These are phyloP conservation scores for Onygena corvina DNA, from an alignment of 2,329 filamentous ascomycete genomes.

Conservation along the genomic window DNA sequence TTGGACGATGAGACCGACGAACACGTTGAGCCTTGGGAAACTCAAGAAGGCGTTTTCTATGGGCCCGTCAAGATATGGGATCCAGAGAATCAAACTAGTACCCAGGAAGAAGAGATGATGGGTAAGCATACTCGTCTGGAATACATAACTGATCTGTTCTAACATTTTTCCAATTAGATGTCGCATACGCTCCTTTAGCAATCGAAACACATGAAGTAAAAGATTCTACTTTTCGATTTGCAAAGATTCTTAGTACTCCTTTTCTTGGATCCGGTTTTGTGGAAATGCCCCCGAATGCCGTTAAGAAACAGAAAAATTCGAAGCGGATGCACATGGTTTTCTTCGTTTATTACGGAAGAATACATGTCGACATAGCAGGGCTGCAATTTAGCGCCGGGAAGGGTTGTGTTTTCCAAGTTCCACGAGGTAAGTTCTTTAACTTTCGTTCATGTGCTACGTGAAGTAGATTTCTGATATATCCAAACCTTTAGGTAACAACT, in stretches of 20 bases:
- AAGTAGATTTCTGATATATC: constrained; percentile 2
- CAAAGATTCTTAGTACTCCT: constrained; percentile 69
- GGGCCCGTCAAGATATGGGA: constrained; percentile 37
- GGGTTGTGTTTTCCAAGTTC: constrained; percentile 88
- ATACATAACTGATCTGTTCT: neutral
- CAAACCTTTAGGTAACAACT: constrained; percentile 63
- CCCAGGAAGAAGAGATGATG: constrained; percentile 31
- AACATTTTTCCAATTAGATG: constrained; percentile 32
- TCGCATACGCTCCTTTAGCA: constrained; percentile 47
- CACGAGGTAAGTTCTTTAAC: constrained; percentile 54
- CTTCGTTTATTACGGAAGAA: constrained; percentile 73
- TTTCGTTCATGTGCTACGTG: neutral
- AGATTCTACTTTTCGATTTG: constrained; percentile 67
- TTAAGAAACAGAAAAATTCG: constrained; percentile 84
- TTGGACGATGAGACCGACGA: constrained; percentile 32
- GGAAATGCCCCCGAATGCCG: constrained; percentile 68
- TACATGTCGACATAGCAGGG: constrained; percentile 55
- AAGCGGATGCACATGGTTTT: constrained; percentile 96
- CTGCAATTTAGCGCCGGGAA: constrained; percentile 64
- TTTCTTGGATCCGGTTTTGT: constrained; percentile 88
- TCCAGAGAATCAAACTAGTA: constrained; percentile 26
- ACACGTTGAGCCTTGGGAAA: constrained; percentile 35
- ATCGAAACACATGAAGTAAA: constrained; percentile 48
- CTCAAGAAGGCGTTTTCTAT: constrained; percentile 30
- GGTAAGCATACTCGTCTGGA: constrained; percentile 21